phyloP scores from a whole-genome alignment of 768 basidiomycete genomes.

The Leccinum sublutescens region DNA sequence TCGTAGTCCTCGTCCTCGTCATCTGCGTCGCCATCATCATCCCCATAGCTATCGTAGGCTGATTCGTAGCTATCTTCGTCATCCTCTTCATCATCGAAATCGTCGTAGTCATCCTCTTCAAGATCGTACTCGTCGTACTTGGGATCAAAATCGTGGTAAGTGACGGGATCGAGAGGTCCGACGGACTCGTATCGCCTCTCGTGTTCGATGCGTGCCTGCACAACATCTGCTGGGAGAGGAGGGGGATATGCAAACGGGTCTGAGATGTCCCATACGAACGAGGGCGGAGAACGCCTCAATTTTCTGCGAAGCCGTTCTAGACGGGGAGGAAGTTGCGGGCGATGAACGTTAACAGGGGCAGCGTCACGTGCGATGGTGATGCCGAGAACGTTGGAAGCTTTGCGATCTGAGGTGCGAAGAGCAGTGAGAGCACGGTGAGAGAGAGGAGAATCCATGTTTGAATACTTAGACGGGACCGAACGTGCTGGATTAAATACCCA shows the following conservation, averaged over 20 bases:
- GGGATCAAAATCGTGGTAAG: not conserved
- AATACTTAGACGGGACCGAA: not conserved
- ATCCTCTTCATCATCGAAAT: not conserved
- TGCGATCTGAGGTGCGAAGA: not conserved
- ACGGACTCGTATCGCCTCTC: not conserved
- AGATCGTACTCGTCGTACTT: not conserved
- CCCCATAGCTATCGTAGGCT: not conserved
- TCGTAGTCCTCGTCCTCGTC: not conserved
- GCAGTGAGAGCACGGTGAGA: not conserved
- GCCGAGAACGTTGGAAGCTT: not conserved
- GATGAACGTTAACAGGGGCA: not conserved
- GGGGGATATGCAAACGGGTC: conserved; percentile 11
- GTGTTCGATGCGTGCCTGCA: conserved; percentile 1
- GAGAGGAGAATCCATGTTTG: not conserved
- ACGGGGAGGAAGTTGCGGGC: not conserved
- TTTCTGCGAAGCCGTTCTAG: not conserved
- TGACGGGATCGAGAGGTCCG: not conserved
- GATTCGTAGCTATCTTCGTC: not conserved
- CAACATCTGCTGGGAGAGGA: not conserved
- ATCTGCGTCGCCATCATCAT: not conserved
- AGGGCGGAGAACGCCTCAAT: not conserved
- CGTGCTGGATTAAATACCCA: not conserved
- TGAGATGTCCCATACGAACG: conserved; percentile 17
- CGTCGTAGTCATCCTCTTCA: not conserved
- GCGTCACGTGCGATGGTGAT: not conserved